A percentile compares a stretch with the other conserved stretches of the same genome.
Conservation (phyloP, 129 eudicot genomes). For the Artemisia annua region DNA sequence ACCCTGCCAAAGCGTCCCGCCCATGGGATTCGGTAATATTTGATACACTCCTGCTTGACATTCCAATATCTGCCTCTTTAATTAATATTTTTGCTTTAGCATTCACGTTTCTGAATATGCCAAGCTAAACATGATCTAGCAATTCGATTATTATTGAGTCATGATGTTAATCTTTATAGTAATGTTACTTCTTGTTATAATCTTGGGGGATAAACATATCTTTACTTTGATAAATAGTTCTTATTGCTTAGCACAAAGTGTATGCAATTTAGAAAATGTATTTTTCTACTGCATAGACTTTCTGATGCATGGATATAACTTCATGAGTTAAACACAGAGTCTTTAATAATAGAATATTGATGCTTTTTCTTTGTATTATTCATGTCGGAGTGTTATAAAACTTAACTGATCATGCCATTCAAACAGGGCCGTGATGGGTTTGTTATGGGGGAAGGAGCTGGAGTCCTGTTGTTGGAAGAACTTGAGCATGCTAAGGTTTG, state of each 20-base stretch:
- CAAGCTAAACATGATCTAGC: slow-evolving; percentile 4
- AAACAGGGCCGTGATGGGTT: slow-evolving; percentile 91
- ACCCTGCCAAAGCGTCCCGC: slow-evolving; percentile 95
- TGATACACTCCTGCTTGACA: neutral
- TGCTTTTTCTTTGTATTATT: neutral
- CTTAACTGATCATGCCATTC: slow-evolving; percentile 6
- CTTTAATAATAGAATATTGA: neutral
- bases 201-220: neutral
- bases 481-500: slow-evolving; percentile 92
- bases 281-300: neutral
- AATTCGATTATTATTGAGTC: neutral
- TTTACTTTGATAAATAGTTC: neutral
- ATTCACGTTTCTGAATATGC: slow-evolving; percentile 5
- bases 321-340: neutral
- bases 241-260: neutral
- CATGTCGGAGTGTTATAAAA: slow-evolving; percentile 1
- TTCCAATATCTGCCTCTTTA: neutral
- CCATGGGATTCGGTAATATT: slow-evolving; percentile 93
- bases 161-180: too few relatives aligned
- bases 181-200: too few relatives aligned
- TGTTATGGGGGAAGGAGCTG: slow-evolving; percentile 99
- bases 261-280: slow-evolving; percentile 3
- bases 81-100: slow-evolving; percentile 17
- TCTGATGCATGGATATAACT: neutral
- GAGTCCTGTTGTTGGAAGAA: slow-evolving; percentile 88